Base-by-base conservation (phyloP, 169 alveolate genomes). In the Plasmodium billcollinsi region DNA sequence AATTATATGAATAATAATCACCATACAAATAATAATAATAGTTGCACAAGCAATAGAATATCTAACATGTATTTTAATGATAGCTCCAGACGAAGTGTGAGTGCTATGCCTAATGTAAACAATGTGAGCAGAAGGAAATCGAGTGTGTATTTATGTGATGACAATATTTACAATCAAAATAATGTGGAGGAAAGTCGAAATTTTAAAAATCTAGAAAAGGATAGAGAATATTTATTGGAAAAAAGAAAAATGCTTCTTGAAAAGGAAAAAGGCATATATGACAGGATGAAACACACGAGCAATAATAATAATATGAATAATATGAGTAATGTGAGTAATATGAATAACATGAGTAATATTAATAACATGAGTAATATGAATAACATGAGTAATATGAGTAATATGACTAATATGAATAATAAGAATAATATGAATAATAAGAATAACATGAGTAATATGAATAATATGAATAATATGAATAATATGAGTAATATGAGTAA, bases 91-190 rank as follows among this genome's bases (percentile, higher is more conserved):
- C n/a, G 91, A 63, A 83, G 91, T 62, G 85, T 67, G 20, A 83
- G 91, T 70, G 91, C 85, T 20, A 43, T 83, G 73, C 83, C 91
- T 3, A 83, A 83, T 49, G 50, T 83, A 61, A 83, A 83, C 45
- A 73, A 43, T 21, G 21, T 71, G n/a, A 59, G 62, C 33, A 61
- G 69, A 15, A 50, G 73, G 12, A 83, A 59, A 15, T 56, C 74
- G 26, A 21, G 63, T 65, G 14, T 59, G 33, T 58, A 70, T 33
- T 14, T 73, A 18, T 70, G 66, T 47, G 74, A 67, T 54, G 74
- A 83, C 12, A 69, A 65, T 20, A 15, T 33, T 6, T 62, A 69
- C 8, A 71, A 61, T 50, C 69, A 69, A 29, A 45, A 58, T 20
- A 18, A 29, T 15, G 50, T 33, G 21, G 63, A 70, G 9, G 80